phyloP scores from a whole-genome alignment of 805 yeast genomes.

The Debaryomyces prosopidis region DNA sequence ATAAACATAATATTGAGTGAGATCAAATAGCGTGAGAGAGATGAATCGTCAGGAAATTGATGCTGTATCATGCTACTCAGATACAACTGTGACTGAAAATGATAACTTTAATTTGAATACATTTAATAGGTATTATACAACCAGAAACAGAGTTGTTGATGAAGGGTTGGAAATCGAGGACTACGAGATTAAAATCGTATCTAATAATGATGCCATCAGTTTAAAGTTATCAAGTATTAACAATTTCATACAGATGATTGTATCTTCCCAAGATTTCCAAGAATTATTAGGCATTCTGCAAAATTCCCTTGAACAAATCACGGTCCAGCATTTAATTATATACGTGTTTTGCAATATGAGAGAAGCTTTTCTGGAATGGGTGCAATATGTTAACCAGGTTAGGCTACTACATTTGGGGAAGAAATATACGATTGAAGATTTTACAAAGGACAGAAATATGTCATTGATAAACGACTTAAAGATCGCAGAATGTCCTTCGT shows the following conservation, averaged over 20 bases:
- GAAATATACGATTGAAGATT: background rate
- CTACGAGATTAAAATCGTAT: background rate
- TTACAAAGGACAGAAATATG: background rate
- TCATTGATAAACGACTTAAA: background rate
- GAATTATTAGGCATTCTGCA: background rate
- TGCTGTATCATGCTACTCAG: background rate
- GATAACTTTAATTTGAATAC: background rate
- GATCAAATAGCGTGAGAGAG: background rate
- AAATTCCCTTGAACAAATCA: background rate
- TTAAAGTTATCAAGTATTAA: background rate
- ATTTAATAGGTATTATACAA: background rate
- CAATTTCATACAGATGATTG: background rate
- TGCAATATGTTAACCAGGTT: conserved; percentile 1
- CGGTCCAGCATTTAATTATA: background rate
- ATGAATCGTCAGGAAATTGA: background rate
- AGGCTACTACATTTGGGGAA: conserved; percentile 1
- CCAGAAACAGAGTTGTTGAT: background rate
- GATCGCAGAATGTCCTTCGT: background rate
- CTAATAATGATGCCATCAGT: background rate
- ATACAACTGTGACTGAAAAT: background rate
- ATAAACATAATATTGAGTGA: no score
- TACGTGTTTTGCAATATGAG: conserved; percentile 1
- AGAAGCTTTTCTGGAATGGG: background rate
- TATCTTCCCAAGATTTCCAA: background rate
- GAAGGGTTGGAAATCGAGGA: background rate